Base-by-base conservation (phyloP, 768 basidiomycete species). In the Russula sp. region DNA sequence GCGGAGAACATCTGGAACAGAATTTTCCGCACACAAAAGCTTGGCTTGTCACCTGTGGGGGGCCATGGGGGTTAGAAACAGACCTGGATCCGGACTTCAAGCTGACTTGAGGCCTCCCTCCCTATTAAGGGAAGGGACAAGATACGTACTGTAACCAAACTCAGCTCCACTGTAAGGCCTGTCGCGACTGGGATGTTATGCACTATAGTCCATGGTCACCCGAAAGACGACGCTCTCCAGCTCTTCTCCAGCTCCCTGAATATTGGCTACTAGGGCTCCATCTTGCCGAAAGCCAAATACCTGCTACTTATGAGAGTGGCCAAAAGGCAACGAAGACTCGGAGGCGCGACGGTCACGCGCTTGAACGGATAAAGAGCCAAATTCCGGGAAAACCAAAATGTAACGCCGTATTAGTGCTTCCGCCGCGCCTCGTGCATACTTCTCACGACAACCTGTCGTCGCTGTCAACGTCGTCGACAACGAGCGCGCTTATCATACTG, bases 41-140 rank as follows among this genome's bases (percentile, higher is more conserved):
- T 44, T 45, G 8, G 20, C n/a, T 20, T 37, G 14, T 39, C 22
- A 45, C 8, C 52, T 31, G 42, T 31, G 20, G 44, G 48, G 37
- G 60, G 27, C 32, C 61, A 56, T 62, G 55, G 55, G 49, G 32
- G 55, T 31, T 32, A 35, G 14, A 50, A 56, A 50, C n/a, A 50
- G 10, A 45, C 13, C 47, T 27, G n/a, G 37, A 42, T 39, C 8
- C 1, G 18, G 27, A 40, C 10, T 37, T 39, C 9, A 40, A 14
- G 35, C 51, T 6, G 13, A n/a, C 13, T 37, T 6, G 39, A 8
- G 13, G 53, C 16, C 53, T 27, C 20, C n/a, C 37, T 48, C 47
- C 47, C 22, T 48, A 27, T 48, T 47, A 48, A 27, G 47, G 40
- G 40, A 40, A 4, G 11, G 16, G 47, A 48, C 16, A 14, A 11